Conservation (phyloP, 2,329 filamentous ascomycete genomes). For the Seiridium cupressi region DNA sequence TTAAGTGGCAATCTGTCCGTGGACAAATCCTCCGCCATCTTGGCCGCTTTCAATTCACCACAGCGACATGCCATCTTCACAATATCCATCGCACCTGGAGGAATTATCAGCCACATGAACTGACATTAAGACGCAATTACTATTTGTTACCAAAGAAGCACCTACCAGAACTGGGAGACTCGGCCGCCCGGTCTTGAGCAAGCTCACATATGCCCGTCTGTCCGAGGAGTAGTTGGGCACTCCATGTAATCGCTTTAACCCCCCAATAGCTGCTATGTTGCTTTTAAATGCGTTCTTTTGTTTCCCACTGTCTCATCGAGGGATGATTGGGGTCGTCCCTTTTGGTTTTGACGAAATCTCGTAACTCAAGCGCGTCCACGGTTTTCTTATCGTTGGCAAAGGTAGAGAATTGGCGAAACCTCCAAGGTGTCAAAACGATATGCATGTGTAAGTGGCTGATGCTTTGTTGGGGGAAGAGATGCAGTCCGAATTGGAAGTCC, state of each 20-base stretch:
- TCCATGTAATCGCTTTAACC: not conserved
- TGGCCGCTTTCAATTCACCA: no score
- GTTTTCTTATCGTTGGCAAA: conserved; percentile 18
- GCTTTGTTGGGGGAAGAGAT: conserved; percentile 19
- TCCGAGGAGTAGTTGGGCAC: not conserved
- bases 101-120: no score
- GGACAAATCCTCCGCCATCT: no score
- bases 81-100: no score
- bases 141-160: no score
- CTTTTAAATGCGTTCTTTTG: not conserved
- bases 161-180: no score
- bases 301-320: not conserved
- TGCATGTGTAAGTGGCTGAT: conserved; percentile 20
- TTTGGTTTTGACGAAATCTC: conserved; percentile 8
- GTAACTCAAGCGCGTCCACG: conserved; percentile 17
- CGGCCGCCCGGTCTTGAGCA: no score
- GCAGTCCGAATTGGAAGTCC: conserved; percentile 20
- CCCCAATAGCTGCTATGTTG: not conserved
- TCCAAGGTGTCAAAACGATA: conserved; percentile 12
- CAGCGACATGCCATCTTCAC: no score
- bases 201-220: no score
- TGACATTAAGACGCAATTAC: no score
- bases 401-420: conserved; percentile 15
- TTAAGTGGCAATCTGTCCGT: no score
- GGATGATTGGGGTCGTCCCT: not conserved